phyloP scores from a whole-genome alignment of 2,329 filamentous ascomycete species.

The Furcasterigmium sp. region DNA sequence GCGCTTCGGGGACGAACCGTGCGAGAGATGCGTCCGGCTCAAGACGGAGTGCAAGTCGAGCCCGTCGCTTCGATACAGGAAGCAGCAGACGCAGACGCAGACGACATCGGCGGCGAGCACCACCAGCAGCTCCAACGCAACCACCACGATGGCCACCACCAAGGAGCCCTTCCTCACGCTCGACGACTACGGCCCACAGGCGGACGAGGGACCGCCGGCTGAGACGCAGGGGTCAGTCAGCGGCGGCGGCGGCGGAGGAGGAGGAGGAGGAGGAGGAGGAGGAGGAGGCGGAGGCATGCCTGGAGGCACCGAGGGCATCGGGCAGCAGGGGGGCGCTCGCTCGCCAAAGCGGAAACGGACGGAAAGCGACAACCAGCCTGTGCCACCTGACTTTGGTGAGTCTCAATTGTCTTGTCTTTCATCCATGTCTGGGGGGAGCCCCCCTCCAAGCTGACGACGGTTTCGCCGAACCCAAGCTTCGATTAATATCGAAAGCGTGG shows the following conservation, averaged over 20 bases:
- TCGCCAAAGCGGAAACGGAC: slow-evolving; percentile 32
- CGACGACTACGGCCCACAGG: not conserved
- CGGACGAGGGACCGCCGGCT: not conserved
- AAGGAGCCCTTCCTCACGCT: too few species aligned
- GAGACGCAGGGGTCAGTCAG: not conserved
- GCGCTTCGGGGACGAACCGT: slow-evolving; percentile 30
- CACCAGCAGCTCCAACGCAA: too few species aligned
- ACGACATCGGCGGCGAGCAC: not conserved
- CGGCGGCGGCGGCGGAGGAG: not conserved
- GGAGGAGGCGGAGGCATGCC: not conserved
- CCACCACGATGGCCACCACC: too few species aligned
- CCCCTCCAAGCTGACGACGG: slow-evolving; percentile 9
- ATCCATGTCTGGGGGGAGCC: slow-evolving; percentile 6
- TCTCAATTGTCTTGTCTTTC: slow-evolving; percentile 14
- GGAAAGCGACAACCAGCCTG: slow-evolving; percentile 23
- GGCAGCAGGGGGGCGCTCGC: slow-evolving; percentile 12
- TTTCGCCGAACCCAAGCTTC: slow-evolving; percentile 7
- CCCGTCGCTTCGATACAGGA: slow-evolving; percentile 32
- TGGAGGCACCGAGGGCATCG: not conserved
- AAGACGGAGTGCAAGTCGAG: slow-evolving; percentile 38
- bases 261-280: not conserved
- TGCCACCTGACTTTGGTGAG: slow-evolving; percentile 29
- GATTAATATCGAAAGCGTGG: not conserved
- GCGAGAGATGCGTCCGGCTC: slow-evolving; percentile 36
- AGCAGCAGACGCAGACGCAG: slow-evolving; percentile 16